phyloP scores from a whole-genome alignment of 495 filamentous ascomycete species.

The Penicillium fimorum region DNA sequence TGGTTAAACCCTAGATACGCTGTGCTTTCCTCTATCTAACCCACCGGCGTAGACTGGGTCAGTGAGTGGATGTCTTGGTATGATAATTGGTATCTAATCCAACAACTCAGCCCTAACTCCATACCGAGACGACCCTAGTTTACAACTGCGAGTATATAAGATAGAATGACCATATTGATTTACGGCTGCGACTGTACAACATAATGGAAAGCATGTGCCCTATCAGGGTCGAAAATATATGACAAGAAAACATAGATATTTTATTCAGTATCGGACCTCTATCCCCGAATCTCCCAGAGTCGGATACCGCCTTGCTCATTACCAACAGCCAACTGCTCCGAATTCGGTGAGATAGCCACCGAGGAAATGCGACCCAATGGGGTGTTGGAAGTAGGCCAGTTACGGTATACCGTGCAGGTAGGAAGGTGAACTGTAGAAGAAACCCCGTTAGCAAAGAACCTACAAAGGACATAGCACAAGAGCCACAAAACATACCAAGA shows the following conservation, averaged over 20 bases:
- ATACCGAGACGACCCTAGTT: background rate
- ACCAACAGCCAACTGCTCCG: constrained; percentile 73
- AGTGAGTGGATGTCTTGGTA: too few species aligned
- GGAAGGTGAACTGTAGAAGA: constrained; percentile 71
- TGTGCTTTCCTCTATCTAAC: background rate
- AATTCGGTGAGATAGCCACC: constrained; percentile 70
- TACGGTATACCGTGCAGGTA: constrained; percentile 87
- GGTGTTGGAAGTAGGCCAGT: constrained; percentile 92
- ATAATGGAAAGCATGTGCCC: background rate
- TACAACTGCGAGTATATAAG: too few species aligned
- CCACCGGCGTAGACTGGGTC: background rate
- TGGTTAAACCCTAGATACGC: background rate
- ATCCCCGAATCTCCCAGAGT: constrained; percentile 75
- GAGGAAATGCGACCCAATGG: constrained; percentile 81
- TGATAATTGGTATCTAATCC: background rate
- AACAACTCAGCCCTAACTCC: background rate
- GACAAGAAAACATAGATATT: constrained; percentile 23
- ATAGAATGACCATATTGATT: background rate
- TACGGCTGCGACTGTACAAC: background rate
- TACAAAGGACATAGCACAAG: background rate
- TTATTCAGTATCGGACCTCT: constrained; percentile 7
- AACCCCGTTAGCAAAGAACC: constrained; percentile 16
- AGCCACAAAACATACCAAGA: constrained; percentile 47
- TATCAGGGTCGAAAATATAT: background rate
- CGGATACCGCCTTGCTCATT: constrained; percentile 84